Conservation (phyloP, 768 basidiomycete species). For the Hericium erinaceus region DNA sequence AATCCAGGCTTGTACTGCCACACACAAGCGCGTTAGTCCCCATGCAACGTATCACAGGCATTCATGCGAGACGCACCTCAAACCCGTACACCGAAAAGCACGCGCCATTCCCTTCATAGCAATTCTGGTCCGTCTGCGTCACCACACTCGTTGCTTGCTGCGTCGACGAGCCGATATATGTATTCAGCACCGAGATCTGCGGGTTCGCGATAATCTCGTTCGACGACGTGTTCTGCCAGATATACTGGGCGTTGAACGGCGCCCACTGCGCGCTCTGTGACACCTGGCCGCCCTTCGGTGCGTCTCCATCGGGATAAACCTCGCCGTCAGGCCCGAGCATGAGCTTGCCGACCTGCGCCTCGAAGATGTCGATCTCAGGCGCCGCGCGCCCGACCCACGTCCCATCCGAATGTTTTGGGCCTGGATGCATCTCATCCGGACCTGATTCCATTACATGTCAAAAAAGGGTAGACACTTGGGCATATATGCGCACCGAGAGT, state of each 20-base stretch:
- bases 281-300: not conserved
- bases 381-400: conserved; percentile 49
- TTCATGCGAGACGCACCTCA: conserved; percentile 16
- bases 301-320: not conserved
- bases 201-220: conserved; percentile 50
- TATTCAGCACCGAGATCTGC: conserved; percentile 43
- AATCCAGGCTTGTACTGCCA: conserved; percentile 26
- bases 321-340: not conserved
- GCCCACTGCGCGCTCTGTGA: conserved; percentile 1
- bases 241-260: conserved; percentile 39
- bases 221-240: conserved; percentile 55
- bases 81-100: conserved; percentile 33
- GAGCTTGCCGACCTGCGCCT: conserved; percentile 29
- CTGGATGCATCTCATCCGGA: conserved; percentile 38
- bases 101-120: conserved; percentile 26
- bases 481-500: not conserved
- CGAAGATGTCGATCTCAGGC: conserved; percentile 63
- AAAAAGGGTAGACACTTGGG: not conserved
- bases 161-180: conserved; percentile 66
- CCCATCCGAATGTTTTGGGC: conserved; percentile 41
- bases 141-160: conserved; percentile 81
- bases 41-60: not conserved
- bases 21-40: not conserved
- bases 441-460: not conserved
- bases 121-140: conserved; percentile 31